Conservation (phyloP, 2,329 filamentous ascomycete genomes). For the Arthrobotrys sinensis region DNA sequence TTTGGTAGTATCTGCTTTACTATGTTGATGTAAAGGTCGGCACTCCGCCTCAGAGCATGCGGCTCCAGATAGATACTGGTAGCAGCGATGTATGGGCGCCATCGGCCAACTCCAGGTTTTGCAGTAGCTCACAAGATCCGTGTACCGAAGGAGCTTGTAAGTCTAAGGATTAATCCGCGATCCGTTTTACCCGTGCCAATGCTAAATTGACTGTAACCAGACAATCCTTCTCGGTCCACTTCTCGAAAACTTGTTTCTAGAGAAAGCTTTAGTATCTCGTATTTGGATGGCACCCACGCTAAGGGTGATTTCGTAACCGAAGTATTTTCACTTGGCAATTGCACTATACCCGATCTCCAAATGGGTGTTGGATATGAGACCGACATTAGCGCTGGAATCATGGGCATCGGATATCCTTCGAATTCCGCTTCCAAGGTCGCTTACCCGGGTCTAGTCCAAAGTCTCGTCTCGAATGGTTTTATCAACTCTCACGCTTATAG, state of each 20-base stretch:
- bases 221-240: conserved; percentile 58
- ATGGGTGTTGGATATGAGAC: conserved; percentile 66
- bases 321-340: conserved; percentile 65
- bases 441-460: conserved; percentile 77
- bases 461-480: conserved; percentile 75
- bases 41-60: conserved; percentile 73
- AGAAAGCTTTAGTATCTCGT: conserved; percentile 66
- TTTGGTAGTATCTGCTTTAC: conserved; percentile 67
- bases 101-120: conserved; percentile 61
- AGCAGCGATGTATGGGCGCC: conserved; percentile 76
- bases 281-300: conserved; percentile 67
- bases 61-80: conserved; percentile 75
- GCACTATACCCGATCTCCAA: conserved; percentile 66
- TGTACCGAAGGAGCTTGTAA: conserved; percentile 63
- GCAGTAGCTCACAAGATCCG: conserved; percentile 53
- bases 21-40: conserved; percentile 74
- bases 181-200: neutral
- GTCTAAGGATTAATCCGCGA: neutral
- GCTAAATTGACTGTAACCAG: conserved; percentile 2
- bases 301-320: conserved; percentile 67
- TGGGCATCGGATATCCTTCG: conserved; percentile 68
- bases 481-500: conserved; percentile 79
- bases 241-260: conserved; percentile 60
- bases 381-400: conserved; percentile 72
- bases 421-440: conserved; percentile 65